phyloP scores from a whole-genome alignment of 345 rosid genomes.

The Eucalyptus polyanthemos region DNA sequence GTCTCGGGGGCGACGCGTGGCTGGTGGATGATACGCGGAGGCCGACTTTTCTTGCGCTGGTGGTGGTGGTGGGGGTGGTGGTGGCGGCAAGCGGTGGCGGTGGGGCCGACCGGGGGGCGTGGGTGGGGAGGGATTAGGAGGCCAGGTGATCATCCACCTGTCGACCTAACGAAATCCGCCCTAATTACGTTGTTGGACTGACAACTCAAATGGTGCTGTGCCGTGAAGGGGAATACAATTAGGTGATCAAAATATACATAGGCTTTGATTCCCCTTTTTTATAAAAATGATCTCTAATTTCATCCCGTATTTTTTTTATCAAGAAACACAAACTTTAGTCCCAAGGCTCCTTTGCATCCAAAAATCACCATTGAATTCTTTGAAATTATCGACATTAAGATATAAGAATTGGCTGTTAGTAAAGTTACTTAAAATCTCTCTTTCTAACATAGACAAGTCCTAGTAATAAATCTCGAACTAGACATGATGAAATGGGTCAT shows the following conservation, averaged over 20 bases:
- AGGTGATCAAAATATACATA: neutral
- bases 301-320: neutral
- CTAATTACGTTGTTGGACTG: neutral
- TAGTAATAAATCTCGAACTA: no score
- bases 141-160: neutral
- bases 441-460: no score
- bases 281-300: neutral
- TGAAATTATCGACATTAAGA: neutral
- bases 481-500: no score
- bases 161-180: neutral
- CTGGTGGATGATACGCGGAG: neutral
- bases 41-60: neutral
- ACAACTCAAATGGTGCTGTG: neutral
- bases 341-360: no score
- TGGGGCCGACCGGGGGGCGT: neutral
- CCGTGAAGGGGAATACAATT: neutral
- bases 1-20: neutral
- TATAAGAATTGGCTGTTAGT: no score
- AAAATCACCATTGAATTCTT: neutral
- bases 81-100: neutral
- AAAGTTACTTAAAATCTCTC: no score
- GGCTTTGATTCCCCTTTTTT: no score
- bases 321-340: neutral
- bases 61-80: neutral
- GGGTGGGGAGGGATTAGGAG: neutral